phyloP scores from a whole-genome alignment of 108 stramenopile species.

The Nitzschia inconspicua region DNA sequence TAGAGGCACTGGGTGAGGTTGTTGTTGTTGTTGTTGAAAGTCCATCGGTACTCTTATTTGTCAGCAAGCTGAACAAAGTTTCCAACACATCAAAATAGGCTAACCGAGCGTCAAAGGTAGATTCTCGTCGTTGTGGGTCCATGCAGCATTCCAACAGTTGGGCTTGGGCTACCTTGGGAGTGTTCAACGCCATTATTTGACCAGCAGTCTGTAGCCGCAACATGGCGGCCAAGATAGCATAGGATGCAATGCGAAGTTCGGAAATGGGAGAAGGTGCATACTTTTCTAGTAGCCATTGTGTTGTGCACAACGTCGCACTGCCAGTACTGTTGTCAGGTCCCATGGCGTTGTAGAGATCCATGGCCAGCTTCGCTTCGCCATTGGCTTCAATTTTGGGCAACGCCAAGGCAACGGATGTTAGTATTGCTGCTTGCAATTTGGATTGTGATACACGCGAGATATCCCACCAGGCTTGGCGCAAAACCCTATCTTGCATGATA shows the following conservation, averaged over 20 bases:
- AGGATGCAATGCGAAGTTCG: slow-evolving; percentile 22
- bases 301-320: slow-evolving; percentile 4
- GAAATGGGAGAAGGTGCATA: slow-evolving; percentile 13
- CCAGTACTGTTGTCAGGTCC: not conserved
- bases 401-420: slow-evolving; percentile 9
- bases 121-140: not conserved
- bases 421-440: slow-evolving; percentile 24
- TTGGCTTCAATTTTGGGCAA: not conserved
- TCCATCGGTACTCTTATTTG: not conserved
- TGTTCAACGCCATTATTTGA: not conserved
- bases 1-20: not conserved
- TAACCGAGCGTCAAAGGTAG: slow-evolving; percentile 8
- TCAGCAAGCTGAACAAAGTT: not conserved
- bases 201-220: not conserved
- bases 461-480: slow-evolving; percentile 28
- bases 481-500: slow-evolving; percentile 3
- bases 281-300: slow-evolving; percentile 15
- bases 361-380: not conserved
- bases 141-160: slow-evolving; percentile 2
- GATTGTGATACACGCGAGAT: slow-evolving; percentile 13
- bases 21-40: not conserved
- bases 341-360: not conserved
- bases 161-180: too few relatives aligned
- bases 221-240: slow-evolving; percentile 12
- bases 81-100: slow-evolving; percentile 22